phyloP scores from a whole-genome alignment of 1,284 basidiomycete species.

The Fomitopsis betulina region DNA sequence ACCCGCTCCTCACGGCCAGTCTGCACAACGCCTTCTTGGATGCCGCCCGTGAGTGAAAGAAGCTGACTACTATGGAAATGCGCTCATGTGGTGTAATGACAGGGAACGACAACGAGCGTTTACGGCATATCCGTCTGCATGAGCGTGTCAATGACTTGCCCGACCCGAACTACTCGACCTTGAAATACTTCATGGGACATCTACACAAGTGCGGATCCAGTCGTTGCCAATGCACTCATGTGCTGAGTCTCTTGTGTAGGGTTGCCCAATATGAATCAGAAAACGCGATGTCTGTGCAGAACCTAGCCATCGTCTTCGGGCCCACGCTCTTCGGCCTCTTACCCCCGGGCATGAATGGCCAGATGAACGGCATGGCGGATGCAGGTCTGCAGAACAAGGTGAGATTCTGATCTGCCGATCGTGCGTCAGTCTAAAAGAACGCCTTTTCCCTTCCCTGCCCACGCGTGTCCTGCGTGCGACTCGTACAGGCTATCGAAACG shows the following conservation, averaged over 20 bases:
- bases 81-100: slow-evolving; percentile 5
- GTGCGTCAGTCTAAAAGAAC: neutral
- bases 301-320: slow-evolving; percentile 96
- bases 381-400: slow-evolving; percentile 66
- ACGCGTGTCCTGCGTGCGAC: neutral
- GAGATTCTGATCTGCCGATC: slow-evolving; percentile 1
- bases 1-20: slow-evolving; percentile 83
- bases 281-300: slow-evolving; percentile 94
- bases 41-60: slow-evolving; percentile 74
- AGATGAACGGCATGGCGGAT: slow-evolving; percentile 46
- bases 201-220: slow-evolving; percentile 62
- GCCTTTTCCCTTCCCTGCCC: neutral
- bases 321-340: slow-evolving; percentile 83
- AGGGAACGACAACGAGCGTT: slow-evolving; percentile 92
- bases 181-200: slow-evolving; percentile 96
- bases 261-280: slow-evolving; percentile 69
- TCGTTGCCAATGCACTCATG: neutral
- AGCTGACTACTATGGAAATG: neutral
- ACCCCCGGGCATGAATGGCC: slow-evolving; percentile 24
- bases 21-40: slow-evolving; percentile 94
- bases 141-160: slow-evolving; percentile 97
- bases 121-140: slow-evolving; percentile 92
- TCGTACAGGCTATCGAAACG: slow-evolving; percentile 73
- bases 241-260: slow-evolving; percentile 34
- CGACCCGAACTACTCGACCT: slow-evolving; percentile 95